Evolutionary conservation across 331 rosid genomes (phyloP), one percentile per base, ranked within the genome.

Genomic region (Ulmus americana): DNA sequence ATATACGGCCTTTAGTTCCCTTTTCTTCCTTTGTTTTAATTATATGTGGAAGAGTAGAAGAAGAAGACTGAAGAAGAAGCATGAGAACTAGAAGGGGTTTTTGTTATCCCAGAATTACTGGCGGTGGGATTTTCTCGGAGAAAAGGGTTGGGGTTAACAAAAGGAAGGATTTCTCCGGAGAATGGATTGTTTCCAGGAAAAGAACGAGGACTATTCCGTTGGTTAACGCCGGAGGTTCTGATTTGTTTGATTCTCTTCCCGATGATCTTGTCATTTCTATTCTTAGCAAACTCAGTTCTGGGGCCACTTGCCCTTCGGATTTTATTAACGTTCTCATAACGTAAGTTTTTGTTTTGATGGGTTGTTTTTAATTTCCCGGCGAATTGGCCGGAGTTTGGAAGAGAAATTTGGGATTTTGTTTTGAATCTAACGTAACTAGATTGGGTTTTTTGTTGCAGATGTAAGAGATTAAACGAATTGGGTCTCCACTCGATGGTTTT

Each of bases 1-100:
- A 77, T 78, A 83, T 74, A 83, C 69, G 61, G 67, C 51, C 47
- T 8, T 41, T 61, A 6, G 74, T 53, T 54, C 10, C 48, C 51
- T 28, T 45, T 38, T 45, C 22, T 65, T 61, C 1, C 9, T 11
- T 9, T 70, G 74, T 67, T 61, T 61, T 68, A 51, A 64, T 71
- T 55, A 40, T 49, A 18, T 10, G 57, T 20, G 7, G 50, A 6
- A 3, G 54, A 49, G 14, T 2, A 3, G 18, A 13, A 49, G 54
- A 49, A 13, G 11, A 12, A 11, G 13, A 47, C 54, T 12, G 54
- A n/a, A 49, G 54, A 49, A 49, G 6, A 18, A 18, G 11, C 35
- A 92, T 94, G 98, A 84, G 88, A 81, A 94, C 97, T 2, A 90
- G 95, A 61, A 80, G 83, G 73, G 97, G 98, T 18, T 45, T 71